Conservation (phyloP, 108 stramenopile genomes). For the Cyclotella cryptica region DNA sequence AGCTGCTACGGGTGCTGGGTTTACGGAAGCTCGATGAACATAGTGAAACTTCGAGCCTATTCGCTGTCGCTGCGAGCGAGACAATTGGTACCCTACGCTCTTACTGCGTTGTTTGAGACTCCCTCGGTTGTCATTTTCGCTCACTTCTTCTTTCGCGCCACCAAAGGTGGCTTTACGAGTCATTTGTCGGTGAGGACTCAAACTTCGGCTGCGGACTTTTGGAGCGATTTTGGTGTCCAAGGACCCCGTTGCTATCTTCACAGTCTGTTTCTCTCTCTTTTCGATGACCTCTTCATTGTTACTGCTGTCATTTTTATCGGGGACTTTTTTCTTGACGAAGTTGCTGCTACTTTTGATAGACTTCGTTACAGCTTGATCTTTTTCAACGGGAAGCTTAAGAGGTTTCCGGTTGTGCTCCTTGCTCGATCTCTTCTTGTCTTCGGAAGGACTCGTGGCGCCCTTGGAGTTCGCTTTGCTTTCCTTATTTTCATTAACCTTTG, state of each 20-base stretch:
- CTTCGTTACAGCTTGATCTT: not conserved
- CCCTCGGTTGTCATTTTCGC: not conserved
- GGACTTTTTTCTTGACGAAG: not conserved
- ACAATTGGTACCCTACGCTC: not conserved
- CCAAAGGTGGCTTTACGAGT: not conserved
- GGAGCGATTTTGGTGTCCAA: not conserved
- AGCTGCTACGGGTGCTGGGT: not conserved
- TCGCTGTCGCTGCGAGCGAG: not conserved
- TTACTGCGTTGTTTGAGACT: slow-evolving; percentile 2
- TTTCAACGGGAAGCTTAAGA: not conserved
- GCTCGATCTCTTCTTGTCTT: not conserved
- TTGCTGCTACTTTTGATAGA: not conserved
- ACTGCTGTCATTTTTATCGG: not conserved
- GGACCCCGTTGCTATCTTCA: not conserved
- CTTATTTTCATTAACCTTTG: not conserved
- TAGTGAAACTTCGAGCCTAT: not conserved
- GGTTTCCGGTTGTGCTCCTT: not conserved
- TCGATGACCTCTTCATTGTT: not conserved
- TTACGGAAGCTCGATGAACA: not conserved
- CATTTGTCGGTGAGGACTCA: not conserved
- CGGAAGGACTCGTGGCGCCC: not conserved
- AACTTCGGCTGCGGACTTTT: not conserved
- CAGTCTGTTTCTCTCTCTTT: not conserved
- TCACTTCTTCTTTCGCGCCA: not conserved
- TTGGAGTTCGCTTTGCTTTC: not conserved